Percentiles rank a stretch among this genome's conserved stretches.
These are phyloP conservation scores for Capniomyces stellatus DNA, from an alignment of 371 early-diverging fungal species.

Conservation along the genomic window DNA sequence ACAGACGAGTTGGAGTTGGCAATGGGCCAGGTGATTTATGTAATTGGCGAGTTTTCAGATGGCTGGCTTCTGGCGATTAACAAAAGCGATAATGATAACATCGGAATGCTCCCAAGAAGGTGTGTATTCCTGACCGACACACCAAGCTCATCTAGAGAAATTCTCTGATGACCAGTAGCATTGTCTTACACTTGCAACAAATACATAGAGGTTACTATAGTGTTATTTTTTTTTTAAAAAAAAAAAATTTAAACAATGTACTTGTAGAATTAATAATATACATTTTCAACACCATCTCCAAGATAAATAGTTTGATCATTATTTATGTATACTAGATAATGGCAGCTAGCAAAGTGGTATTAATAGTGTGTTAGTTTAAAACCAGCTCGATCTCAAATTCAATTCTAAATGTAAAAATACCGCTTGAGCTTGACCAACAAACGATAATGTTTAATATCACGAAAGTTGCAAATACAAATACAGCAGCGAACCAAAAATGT, in stretches of 20 bases:
- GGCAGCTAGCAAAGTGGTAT: too few relatives aligned
- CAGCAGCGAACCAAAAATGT: too few relatives aligned
- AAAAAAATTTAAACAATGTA: not conserved
- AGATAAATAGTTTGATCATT: not conserved
- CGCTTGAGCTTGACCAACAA: too few relatives aligned
- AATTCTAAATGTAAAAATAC: too few relatives aligned
- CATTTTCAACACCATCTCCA: not conserved
- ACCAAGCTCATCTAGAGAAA: not conserved
- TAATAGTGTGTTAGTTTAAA: too few relatives aligned
- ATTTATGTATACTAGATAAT: too few relatives aligned
- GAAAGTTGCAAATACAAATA: too few relatives aligned
- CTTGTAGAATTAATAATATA: not conserved
- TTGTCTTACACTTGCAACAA: too few relatives aligned
- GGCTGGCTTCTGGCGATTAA: conserved; percentile 24
- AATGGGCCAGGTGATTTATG: conserved; percentile 12
- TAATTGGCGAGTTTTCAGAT: conserved; percentile 25
- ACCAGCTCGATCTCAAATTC: too few relatives aligned
- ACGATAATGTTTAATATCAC: too few relatives aligned
- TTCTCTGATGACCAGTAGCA: too few relatives aligned
- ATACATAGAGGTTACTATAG: not conserved
- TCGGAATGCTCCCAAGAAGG: conserved; percentile 23
- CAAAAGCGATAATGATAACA: conserved; percentile 8
- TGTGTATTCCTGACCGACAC: conserved; percentile 13
- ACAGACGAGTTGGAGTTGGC: conserved; percentile 15
- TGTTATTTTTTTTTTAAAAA: not conserved